These are phyloP conservation scores for Calonectria pteridis DNA, from an alignment of 2,329 filamentous ascomycete genomes.

Conservation along the genomic window DNA sequence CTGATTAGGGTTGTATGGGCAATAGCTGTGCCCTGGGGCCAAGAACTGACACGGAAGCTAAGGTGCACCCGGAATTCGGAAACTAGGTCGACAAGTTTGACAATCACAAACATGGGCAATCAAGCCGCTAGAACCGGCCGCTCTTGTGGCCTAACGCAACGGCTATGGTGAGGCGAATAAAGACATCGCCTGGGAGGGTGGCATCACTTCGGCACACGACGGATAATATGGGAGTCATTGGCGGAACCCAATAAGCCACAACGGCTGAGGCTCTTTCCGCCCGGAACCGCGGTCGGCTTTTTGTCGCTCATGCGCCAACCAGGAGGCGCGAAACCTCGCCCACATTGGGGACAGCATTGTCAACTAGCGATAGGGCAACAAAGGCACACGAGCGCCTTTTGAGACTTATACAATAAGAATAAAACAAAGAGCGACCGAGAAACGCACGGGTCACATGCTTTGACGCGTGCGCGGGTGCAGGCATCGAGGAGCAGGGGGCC, in stretches of 20 bases:
- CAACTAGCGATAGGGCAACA: background rate
- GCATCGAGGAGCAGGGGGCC: conserved; percentile 28
- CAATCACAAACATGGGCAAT: background rate
- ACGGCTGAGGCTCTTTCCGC: background rate
- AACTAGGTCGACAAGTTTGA: background rate
- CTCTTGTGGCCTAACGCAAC: background rate
- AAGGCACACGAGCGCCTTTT: background rate
- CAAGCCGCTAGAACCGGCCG: background rate
- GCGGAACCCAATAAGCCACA: background rate
- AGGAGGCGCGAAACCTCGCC: background rate
- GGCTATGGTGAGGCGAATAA: background rate
- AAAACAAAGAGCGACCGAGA: conserved; percentile 24
- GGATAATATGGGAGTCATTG: background rate
- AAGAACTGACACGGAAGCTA: conserved; percentile 1
- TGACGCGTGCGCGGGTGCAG: conserved; percentile 41
- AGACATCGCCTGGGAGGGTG: background rate
- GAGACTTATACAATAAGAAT: conserved; percentile 24
- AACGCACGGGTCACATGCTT: conserved; percentile 42
- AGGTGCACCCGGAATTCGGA: conserved; percentile 5
- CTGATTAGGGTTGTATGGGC: background rate
- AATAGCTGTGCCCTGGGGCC: background rate
- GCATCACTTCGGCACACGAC: background rate
- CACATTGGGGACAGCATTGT: background rate
- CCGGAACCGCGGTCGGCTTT: background rate
- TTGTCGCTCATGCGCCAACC: background rate